Conservation (phyloP, 139 green algal species). For the Chlorella sp. region DNA sequence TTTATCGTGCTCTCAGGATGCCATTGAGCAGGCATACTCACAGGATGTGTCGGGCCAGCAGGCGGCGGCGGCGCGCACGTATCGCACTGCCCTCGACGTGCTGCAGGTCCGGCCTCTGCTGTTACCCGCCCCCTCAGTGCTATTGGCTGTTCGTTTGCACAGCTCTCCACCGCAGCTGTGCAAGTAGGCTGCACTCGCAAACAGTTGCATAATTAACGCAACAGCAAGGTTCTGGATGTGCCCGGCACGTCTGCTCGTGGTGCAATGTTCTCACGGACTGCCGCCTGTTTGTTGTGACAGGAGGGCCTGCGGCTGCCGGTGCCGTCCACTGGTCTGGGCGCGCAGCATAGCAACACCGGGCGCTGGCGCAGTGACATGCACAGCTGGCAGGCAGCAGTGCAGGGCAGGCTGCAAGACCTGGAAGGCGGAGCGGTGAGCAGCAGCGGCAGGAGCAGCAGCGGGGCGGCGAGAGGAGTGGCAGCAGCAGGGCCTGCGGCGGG, state of each 20-base stretch:
- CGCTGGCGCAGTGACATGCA: constrained; percentile 60
- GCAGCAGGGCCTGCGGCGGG: background rate
- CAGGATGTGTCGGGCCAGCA: constrained; percentile 50
- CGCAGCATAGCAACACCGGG: constrained; percentile 53
- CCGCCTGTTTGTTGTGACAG: too few species aligned
- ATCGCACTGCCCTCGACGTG: constrained; percentile 60
- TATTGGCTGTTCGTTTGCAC: too few species aligned
- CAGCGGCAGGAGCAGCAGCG: background rate
- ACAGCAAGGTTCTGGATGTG: too few species aligned
- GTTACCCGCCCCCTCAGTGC: too few species aligned
- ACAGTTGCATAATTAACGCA: too few species aligned
- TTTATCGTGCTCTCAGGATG: too few species aligned
- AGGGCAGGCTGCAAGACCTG: constrained; percentile 54
- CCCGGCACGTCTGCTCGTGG: too few species aligned
- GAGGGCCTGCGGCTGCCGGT: constrained; percentile 66
- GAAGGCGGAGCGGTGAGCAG: background rate
- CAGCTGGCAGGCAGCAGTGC: constrained; percentile 45
- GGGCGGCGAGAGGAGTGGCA: background rate
- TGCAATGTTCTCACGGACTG: too few species aligned
- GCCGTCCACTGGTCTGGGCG: constrained; percentile 56
- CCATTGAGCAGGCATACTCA: constrained; percentile 57
- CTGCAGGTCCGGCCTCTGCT: constrained; percentile 12
- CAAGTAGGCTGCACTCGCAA: too few species aligned
- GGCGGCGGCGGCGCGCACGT: constrained; percentile 57
- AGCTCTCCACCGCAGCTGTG: too few species aligned